Base-by-base conservation (phyloP, 2,329 filamentous ascomycete genomes). In the Ascochyta viciae-villosae region DNA sequence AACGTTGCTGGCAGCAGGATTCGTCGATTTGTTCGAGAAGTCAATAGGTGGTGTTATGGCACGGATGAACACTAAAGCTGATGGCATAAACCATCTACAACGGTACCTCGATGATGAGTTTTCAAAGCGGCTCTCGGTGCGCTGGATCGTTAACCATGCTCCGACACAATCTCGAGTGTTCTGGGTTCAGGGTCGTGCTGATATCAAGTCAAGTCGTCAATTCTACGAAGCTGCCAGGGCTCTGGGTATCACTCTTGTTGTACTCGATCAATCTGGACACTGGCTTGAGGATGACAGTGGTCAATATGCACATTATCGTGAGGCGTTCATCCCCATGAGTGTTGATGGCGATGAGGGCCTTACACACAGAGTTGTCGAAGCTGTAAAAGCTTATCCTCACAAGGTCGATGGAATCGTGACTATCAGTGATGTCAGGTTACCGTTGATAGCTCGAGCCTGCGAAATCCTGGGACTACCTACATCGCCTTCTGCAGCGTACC, bases 231-330 rank as follows among this genome's bases (percentile, higher is more conserved):
- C 27, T 29, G 27, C 27, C 27, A 29, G 9, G 27, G 27, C 27
- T 22, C 64, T 79, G 2, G 74, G 74, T 3, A 74, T 80, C 33
- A 58, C 62, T 0, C 40, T 80, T 1, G 68, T 79, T 24, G 64
- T 79, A 6, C 33, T 78, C 13, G 78, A 78, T 50, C 52, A 67
- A 13, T 60, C 69, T 0, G 76, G 73, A 5, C 76, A 80, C 60
- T 80, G 76, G 76, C 61, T 79, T n/a, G 58, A 77, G 54, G 60
- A 63, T 77, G 61, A 77, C 5, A 71, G 72, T 4, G 19, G 55
- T 63, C 3, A 40, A 65, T 72, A 76, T 34, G 54, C 53, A 13
- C 31, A 58, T 24, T 42, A 49, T 5, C 58, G 58, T 3, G 53
- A 62, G 33, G 57, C 45, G 22, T 62, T 61, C 34, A 34, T 62